Percentiles rank a stretch among this genome's conserved stretches.
Conservation (phyloP, 306 rosid species). For the Cicer judaicum region DNA sequence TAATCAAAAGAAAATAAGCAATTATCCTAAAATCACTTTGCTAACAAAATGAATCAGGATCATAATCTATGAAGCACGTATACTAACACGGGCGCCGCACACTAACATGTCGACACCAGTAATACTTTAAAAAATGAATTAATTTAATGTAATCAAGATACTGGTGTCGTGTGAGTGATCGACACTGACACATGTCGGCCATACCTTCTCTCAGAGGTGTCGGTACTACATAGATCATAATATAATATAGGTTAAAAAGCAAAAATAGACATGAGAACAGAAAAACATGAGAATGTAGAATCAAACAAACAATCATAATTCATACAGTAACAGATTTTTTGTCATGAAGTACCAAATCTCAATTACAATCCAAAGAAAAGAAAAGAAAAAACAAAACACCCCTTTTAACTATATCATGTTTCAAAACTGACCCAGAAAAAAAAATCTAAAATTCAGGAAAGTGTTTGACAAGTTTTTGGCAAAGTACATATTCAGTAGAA, state of each 20-base stretch:
- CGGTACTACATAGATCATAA: no score
- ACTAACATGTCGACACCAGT: no score
- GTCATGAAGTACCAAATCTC: not conserved
- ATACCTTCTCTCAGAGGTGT: no score
- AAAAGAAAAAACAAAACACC: not conserved
- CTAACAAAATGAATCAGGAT: not conserved
- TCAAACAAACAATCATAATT: not conserved
- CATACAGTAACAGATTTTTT: not conserved
- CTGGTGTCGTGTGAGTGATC: no score
- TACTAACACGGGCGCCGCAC: no score
- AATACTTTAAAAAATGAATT: no score
- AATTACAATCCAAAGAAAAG: not conserved
- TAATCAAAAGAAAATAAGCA: constrained; percentile 27
- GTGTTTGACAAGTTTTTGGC: not conserved
- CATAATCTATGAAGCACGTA: not conserved
- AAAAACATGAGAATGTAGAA: not conserved
- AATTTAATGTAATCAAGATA: no score
- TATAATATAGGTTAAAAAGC: no score
- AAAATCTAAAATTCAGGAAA: not conserved
- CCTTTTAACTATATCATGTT: not conserved
- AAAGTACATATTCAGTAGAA: not conserved
- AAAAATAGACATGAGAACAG: no score
- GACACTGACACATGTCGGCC: no score
- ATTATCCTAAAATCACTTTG: not conserved
- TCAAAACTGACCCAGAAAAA: not conserved